Conservation (phyloP, 306 rosid genomes). For the Fragaria vesca region DNA sequence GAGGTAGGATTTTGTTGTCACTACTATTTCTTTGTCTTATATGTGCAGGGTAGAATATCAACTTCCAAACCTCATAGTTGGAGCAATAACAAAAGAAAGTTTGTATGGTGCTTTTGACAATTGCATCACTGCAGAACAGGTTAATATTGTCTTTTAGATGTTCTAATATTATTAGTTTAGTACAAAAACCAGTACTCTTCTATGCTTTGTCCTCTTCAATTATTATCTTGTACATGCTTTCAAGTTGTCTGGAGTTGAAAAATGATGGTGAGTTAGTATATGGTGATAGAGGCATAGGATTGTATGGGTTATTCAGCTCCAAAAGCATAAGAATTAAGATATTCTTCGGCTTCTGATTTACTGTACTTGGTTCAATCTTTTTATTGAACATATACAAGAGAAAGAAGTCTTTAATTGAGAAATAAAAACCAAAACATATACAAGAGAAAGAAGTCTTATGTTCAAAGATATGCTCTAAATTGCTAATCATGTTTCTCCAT, state of each 20-base stretch:
- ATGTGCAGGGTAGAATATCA: constrained; percentile 84
- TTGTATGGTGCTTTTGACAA: constrained; percentile 88
- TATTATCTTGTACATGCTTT: not conserved
- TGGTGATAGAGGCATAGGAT: not conserved
- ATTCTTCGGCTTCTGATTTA: not conserved
- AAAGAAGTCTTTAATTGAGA: not conserved
- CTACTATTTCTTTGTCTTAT: not conserved
- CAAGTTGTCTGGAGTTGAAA: not conserved
- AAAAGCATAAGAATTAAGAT: not conserved
- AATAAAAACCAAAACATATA: not conserved
- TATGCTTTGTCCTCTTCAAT: not conserved
- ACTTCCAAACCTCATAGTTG: constrained; percentile 97
- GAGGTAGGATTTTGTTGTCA: not conserved
- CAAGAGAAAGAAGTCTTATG: not conserved
- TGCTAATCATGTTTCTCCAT: not conserved
- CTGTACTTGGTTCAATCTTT: not conserved
- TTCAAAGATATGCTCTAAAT: constrained; percentile 7
- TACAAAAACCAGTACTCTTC: not conserved
- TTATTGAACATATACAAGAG: not conserved
- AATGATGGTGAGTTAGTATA: not conserved
- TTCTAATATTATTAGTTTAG: not conserved
- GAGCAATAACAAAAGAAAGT: constrained; percentile 95
- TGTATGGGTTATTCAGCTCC: not conserved
- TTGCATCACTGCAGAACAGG: constrained; percentile 87
- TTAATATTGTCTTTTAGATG: constrained; percentile 21